phyloP scores from a whole-genome alignment of 176 grass and related monocot species.

The Carex kokanica region DNA sequence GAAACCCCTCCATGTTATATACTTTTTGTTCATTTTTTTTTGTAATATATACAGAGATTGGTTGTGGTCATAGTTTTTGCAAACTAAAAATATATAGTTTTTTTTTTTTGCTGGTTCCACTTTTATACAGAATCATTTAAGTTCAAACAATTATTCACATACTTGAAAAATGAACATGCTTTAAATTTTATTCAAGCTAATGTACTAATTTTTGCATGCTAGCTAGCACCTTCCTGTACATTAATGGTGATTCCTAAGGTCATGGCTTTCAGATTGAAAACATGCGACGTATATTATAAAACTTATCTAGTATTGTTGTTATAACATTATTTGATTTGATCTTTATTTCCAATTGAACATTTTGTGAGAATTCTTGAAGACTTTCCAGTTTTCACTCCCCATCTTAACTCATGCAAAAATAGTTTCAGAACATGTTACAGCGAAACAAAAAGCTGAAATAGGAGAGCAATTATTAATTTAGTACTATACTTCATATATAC shows the following conservation, averaged over 20 bases:
- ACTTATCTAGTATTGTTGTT: not conserved
- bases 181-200: not conserved
- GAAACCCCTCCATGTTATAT: not conserved
- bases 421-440: too few relatives aligned
- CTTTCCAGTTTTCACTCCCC: too few relatives aligned
- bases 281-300: not conserved
- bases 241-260: not conserved
- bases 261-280: not conserved
- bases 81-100: too few relatives aligned
- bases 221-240: not conserved
- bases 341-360: too few relatives aligned
- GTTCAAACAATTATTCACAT: not conserved
- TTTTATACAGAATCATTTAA: too few relatives aligned
- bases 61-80: too few relatives aligned
- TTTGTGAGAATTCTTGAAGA: too few relatives aligned
- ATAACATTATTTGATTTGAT: not conserved
- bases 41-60: not conserved
- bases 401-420: too few relatives aligned
- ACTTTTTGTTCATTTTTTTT: not conserved
- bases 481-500: too few relatives aligned
- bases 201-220: not conserved
- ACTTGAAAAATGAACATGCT: not conserved
- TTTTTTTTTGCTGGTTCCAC: not conserved
- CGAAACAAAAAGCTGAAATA: too few relatives aligned
- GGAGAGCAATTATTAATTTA: too few relatives aligned